Conservation (phyloP, 2,329 filamentous ascomycete genomes). For the Didymosphaeria variabile region DNA sequence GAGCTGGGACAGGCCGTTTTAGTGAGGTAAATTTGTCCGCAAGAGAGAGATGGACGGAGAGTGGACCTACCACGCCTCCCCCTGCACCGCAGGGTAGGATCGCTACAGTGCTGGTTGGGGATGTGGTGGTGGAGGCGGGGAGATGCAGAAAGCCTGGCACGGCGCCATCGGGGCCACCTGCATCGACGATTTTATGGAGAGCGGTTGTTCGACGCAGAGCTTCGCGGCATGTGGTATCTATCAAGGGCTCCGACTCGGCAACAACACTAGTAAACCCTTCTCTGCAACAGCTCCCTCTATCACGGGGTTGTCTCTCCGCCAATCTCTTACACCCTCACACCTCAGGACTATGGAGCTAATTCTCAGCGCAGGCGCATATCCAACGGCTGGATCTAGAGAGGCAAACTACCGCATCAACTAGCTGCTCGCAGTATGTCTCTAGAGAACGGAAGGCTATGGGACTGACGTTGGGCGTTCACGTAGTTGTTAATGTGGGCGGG, state of each 20-base stretch:
- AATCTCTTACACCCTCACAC: no score
- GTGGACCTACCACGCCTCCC: constrained; percentile 53
- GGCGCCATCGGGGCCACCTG: constrained; percentile 22
- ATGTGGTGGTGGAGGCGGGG: constrained; percentile 14
- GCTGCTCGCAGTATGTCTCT: neutral
- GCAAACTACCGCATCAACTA: neutral
- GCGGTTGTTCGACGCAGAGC: constrained; percentile 19
- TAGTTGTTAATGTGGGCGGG: neutral
- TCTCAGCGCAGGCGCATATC: neutral
- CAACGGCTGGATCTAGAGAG: neutral
- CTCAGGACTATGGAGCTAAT: neutral
- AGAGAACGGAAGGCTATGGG: neutral
- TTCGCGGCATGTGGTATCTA: constrained; percentile 9
- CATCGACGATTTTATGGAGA: no score
- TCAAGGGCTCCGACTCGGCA: neutral
- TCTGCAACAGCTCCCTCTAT: neutral
- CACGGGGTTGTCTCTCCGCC: neutral
- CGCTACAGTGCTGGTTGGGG: constrained; percentile 50
- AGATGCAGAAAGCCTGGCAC: constrained; percentile 31
- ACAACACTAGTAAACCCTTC: constrained; percentile 5
- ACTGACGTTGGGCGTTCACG: neutral
- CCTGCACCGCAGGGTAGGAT: constrained; percentile 52
- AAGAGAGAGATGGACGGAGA: constrained; percentile 52
- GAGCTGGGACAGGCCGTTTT: constrained; percentile 48
- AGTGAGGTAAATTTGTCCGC: constrained; percentile 53